Conservation (phyloP, 495 filamentous ascomycete genomes). For the Parmelia sp. region DNA sequence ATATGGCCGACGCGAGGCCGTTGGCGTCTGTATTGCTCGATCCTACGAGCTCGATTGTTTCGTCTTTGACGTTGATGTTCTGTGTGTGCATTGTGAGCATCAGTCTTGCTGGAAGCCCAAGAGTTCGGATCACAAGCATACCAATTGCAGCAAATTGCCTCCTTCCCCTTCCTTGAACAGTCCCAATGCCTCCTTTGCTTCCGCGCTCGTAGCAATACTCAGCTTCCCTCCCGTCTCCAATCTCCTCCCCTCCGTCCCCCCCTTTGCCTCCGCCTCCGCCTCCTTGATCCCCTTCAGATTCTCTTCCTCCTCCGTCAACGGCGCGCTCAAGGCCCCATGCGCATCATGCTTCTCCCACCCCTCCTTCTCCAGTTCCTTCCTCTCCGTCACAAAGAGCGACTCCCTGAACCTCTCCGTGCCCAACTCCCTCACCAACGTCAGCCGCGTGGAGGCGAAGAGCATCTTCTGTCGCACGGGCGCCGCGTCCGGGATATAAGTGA, state of each 20-base stretch:
- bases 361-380: conserved; percentile 59
- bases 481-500: conserved; percentile 86
- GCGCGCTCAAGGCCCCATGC: conserved; percentile 43
- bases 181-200: conserved; percentile 59
- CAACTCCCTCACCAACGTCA: conserved; percentile 77
- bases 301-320: conserved; percentile 84
- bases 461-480: conserved; percentile 93
- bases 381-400: conserved; percentile 68
- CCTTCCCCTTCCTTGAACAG: conserved; percentile 50
- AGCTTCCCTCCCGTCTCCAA: conserved; percentile 36
- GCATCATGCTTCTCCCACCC: conserved; percentile 72
- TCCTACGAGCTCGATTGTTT: conserved; percentile 66
- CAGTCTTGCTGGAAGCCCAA: background rate
- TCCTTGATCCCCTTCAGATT: conserved; percentile 68
- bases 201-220: conserved; percentile 61
- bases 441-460: conserved; percentile 82
- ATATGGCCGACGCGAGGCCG: conserved; percentile 53
- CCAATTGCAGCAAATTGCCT: conserved; percentile 70
- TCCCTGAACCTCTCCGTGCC: conserved; percentile 82
- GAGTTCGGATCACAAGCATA: conserved; percentile 38
- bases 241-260: conserved; percentile 66
- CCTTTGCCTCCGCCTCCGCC: conserved; percentile 71
- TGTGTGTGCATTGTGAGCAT: conserved; percentile 27
- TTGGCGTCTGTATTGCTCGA: conserved; percentile 19
- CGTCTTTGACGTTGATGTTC: conserved; percentile 69